Percentiles rank a stretch among this genome's conserved stretches.
phyloP scores from a whole-genome alignment of 2,329 filamentous ascomycete species.

The Chrysoporthe puriensis region DNA sequence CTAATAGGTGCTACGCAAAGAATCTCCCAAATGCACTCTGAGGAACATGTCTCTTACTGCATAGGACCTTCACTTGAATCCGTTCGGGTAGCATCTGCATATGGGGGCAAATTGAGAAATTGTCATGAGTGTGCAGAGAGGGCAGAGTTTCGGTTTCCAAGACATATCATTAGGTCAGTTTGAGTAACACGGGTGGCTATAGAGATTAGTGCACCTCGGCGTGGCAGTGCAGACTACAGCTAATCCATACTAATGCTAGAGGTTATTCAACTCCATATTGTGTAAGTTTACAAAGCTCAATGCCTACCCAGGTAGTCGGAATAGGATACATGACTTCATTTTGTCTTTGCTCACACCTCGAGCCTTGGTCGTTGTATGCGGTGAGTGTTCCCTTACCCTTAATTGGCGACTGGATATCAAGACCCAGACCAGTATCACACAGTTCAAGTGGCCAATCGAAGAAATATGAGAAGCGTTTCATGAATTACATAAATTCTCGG shows the following conservation, averaged over 20 bases:
- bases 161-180: neutral
- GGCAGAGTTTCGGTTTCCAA: neutral
- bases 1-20: constrained; percentile 11
- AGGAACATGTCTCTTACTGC: neutral
- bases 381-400: neutral
- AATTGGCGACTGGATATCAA: neutral
- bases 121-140: neutral
- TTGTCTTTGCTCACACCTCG: neutral
- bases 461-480: neutral
- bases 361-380: neutral
- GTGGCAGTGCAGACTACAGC: neutral
- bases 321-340: neutral
- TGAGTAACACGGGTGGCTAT: neutral
- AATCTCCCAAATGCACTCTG: neutral
- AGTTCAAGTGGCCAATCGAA: neutral
- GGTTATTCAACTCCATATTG: neutral
- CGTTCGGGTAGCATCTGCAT: neutral
- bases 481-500: neutral
- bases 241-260: neutral
- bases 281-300: neutral
- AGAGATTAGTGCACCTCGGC: neutral
- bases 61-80: neutral
- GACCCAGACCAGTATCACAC: neutral
- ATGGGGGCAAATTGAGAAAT: neutral
- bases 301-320: no score